Evolutionary conservation across 495 filamentous ascomycete species (phyloP), one percentile per base, ranked within the genome.

Genomic region (Poronia punctata): DNA sequence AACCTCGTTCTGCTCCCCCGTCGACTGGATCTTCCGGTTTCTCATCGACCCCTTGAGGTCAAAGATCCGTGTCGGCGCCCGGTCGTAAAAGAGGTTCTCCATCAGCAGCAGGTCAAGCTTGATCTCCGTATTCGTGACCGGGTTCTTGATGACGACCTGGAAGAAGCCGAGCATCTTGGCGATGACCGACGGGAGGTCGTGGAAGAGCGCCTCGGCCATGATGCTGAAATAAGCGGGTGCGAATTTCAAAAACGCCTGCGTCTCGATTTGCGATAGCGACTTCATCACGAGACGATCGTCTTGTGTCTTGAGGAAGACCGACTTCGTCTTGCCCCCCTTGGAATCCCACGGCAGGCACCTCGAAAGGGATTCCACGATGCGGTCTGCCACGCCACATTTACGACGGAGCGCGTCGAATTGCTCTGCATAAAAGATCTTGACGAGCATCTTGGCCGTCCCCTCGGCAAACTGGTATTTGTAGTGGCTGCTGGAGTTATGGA

Each of bases 121-220:
- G 64, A 96, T 92, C 57, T 99, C 92, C 1, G 82, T 82, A 43
- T 88, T 88, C 1, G 90, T 96, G 4, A 78, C 73, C 0, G 90
- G 85, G 52, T 97, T 97, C 63, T 92, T 94, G 66, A 99, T 96
- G 49, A 84, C 79, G 45, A 99, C 82, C 50, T 97, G 90, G 61
- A 94, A 99, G 64, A 99, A 95, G 2, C 92, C 92, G 32, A 97
- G 78, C 93, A 99, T 97, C 66, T 99, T 99, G 8, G 92, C 92
- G 51, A 99, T 97, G 11, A 94, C 93, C 7, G 88, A 92, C 2
- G 92, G 92, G 5, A 99, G 71, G 50, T 96, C 92, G 49, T 95
- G 88, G 65, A 97, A 99, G 17, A 99, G 74, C 1, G 86, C 88
- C 57, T 97, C 83, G 10, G 86, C 83, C 87, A 96, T 95, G 52